These are phyloP conservation scores for Elongisporangium senticosum DNA, from an alignment of 352 stramenopile species.

Conservation along the genomic window DNA sequence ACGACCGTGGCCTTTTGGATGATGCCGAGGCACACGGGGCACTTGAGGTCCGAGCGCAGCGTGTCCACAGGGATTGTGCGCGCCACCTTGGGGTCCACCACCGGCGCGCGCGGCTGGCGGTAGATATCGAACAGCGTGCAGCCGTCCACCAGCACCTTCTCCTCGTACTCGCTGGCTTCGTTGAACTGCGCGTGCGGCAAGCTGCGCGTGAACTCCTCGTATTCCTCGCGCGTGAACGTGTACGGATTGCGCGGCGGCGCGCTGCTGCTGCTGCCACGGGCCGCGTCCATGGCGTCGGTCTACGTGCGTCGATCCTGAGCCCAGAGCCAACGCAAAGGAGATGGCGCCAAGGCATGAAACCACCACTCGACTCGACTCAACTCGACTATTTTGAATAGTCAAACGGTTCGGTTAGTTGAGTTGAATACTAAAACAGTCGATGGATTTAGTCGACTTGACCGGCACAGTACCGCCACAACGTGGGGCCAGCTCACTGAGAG, in stretches of 20 bases:
- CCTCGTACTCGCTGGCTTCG: conserved; percentile 77
- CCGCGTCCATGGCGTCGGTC: background rate
- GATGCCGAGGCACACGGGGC: conserved; percentile 85
- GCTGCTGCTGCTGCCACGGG: background rate
- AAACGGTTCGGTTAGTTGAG: background rate
- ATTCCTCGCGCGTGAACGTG: conserved; percentile 65
- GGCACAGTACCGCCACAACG: background rate
- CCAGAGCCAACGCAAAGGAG: conserved; percentile 9
- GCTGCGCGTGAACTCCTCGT: conserved; percentile 45
- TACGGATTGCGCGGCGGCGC: conserved; percentile 42
- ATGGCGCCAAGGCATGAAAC: background rate
- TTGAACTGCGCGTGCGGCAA: conserved; percentile 44
- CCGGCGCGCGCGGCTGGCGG: conserved; percentile 61
- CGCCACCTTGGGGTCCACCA: conserved; percentile 47
- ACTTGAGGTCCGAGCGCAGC: conserved; percentile 82
- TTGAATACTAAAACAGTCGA: background rate
- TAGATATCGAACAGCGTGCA: conserved; percentile 90
- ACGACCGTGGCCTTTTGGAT: conserved; percentile 83
- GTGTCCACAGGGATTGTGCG: conserved; percentile 58
- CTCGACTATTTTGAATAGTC: too few species aligned
- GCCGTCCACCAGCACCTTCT: conserved; percentile 80
- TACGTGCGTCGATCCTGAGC: too few species aligned
- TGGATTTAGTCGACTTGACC: background rate
- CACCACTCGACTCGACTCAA: background rate
- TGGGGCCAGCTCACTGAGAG: background rate